A percentile compares a stretch with the other conserved stretches of the same genome.
Conservation (phyloP, 2,329 filamentous ascomycete species). For the Fusarium metavorans region DNA sequence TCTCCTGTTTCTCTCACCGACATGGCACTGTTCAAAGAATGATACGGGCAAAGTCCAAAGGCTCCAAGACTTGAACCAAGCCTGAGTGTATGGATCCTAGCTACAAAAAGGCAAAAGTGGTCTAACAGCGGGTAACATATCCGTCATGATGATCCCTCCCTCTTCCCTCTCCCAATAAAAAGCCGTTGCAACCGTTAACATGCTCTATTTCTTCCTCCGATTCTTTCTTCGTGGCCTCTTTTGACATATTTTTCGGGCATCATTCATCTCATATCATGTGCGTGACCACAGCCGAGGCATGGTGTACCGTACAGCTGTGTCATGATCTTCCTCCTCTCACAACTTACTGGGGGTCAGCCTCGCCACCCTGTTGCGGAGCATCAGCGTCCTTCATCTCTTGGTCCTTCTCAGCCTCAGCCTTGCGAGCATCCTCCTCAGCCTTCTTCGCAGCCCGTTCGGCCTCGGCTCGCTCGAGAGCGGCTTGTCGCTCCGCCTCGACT, state of each 20-base stretch:
- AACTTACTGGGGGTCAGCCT: constrained; percentile 54
- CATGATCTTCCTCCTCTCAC: constrained; percentile 3
- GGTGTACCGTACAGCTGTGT: constrained; percentile 1
- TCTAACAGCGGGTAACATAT: constrained; percentile 48
- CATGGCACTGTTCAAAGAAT: not conserved
- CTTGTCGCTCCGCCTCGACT: constrained; percentile 86
- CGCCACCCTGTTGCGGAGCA: constrained; percentile 61
- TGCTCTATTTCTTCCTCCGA: constrained; percentile 33
- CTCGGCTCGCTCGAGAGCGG: constrained; percentile 80
- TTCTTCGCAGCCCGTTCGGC: constrained; percentile 84
- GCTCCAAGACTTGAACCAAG: constrained; percentile 35
- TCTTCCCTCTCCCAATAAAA: constrained; percentile 31
- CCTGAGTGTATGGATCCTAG: constrained; percentile 44
- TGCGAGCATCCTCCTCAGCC: constrained; percentile 67
- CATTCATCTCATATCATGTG: constrained; percentile 43
- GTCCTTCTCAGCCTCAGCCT: constrained; percentile 68
- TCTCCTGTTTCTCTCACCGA: not conserved
- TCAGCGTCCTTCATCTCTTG: constrained; percentile 75
- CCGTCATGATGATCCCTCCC: constrained; percentile 46
- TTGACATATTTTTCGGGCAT: constrained; percentile 38
- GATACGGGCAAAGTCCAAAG: not conserved
- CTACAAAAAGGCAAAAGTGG: constrained; percentile 45
- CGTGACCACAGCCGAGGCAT: not conserved
- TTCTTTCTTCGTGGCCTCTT: constrained; percentile 26
- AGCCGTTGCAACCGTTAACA: constrained; percentile 43